Evolutionary conservation across 768 basidiomycete genomes (phyloP), one percentile per base, ranked within the genome.

Genomic region (Agrocybe praecox): DNA sequence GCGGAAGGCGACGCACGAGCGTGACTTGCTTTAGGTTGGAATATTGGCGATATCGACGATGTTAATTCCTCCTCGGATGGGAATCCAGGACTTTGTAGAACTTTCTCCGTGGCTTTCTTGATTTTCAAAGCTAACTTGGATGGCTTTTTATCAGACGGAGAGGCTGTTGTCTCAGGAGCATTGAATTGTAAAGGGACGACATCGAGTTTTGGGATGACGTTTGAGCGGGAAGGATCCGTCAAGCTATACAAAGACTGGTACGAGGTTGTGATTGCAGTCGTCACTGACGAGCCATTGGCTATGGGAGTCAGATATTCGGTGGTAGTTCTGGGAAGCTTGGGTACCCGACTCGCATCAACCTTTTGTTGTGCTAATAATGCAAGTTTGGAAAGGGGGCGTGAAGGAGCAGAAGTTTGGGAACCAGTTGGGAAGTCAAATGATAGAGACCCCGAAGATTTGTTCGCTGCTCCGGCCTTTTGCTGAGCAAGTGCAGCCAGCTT

Each of bases 61-160:
- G 63, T 61, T 26, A 80, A 75, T 32, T 76, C 77, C 59, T 82
- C 81, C 11, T 72, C 68, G 2, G 59, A 56, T 23, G 63, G 57
- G 44, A 66, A 62, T n/a, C 56, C 63, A 15, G 59, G 55, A 26
- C 56, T 64, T 7, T 56, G 36, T 12, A 67, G 64, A 29, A 69
- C 65, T 19, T 76, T 73, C 67, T 80, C 74, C 40, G 84, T 77
- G 7, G 80, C 80, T 60, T 81, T 84, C 71, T 80, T 88, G 52
- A 84, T 83, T 67, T 92, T 94, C 77, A 85, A 78, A 1, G 89
- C 88, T 48, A 94, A 69, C 70, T 94, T 94, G 4, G 91, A 92
- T 58, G 76, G 78, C 63, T 81, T 88, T 3, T 66, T 55, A 17
- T 71, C 68, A 42, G 74, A 71, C 18, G 71, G 62, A 34, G 69